Conservation (phyloP, 805 yeast genomes). For the Ogataea ganodermae region DNA sequence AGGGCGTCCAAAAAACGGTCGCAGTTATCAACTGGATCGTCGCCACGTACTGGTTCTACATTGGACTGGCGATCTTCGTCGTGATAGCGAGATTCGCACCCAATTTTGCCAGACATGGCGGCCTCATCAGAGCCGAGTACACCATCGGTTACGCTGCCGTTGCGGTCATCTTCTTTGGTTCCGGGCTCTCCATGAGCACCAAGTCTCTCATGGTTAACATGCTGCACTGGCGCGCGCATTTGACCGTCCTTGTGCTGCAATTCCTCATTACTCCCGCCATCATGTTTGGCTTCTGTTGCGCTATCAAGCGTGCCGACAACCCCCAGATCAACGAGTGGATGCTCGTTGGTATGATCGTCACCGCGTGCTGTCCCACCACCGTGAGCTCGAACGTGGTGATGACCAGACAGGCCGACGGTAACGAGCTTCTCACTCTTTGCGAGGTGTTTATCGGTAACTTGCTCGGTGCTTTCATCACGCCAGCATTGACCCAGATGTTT, state of each 20-base stretch:
- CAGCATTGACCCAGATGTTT: slow-evolving; percentile 79
- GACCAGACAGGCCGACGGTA: slow-evolving; percentile 86
- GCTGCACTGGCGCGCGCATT: slow-evolving; percentile 80
- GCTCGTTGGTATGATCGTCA: slow-evolving; percentile 76
- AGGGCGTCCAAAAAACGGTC: background rate
- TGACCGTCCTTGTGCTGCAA: slow-evolving; percentile 64
- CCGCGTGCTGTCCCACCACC: slow-evolving; percentile 89
- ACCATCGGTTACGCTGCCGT: slow-evolving; percentile 85
- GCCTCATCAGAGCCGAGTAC: slow-evolving; percentile 71
- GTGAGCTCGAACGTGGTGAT: slow-evolving; percentile 90
- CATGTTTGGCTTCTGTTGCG: slow-evolving; percentile 72
- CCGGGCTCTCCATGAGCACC: slow-evolving; percentile 79
- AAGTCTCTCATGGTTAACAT: slow-evolving; percentile 60
- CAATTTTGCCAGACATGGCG: slow-evolving; percentile 80
- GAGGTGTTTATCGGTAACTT: slow-evolving; percentile 86
- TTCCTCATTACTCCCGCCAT: slow-evolving; percentile 54
- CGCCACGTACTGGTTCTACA: slow-evolving; percentile 69
- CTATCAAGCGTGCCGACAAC: slow-evolving; percentile 60
- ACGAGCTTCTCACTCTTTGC: slow-evolving; percentile 69
- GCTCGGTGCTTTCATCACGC: slow-evolving; percentile 84
- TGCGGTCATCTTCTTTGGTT: slow-evolving; percentile 77
- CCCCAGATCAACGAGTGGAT: slow-evolving; percentile 71
- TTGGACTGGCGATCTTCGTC: slow-evolving; percentile 68
- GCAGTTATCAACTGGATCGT: slow-evolving; percentile 11
- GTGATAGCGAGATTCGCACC: slow-evolving; percentile 80